Percentiles rank a stretch among this genome's conserved stretches.
Evolutionary conservation across 2,329 filamentous ascomycete genomes (phyloP).

Genomic region (Xylariaceae sp.): DNA sequence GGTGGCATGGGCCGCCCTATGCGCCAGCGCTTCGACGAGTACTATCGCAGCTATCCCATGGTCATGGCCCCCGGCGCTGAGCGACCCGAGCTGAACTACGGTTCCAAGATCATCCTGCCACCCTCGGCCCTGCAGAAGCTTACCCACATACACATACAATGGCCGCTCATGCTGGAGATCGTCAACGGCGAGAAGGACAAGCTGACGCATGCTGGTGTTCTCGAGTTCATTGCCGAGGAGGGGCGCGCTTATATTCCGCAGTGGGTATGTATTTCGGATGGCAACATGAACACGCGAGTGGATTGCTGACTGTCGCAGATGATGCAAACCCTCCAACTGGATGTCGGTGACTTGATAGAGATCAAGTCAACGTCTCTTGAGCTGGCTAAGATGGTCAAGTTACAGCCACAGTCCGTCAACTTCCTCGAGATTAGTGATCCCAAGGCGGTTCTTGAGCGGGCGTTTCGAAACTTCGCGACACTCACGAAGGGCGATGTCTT

Average conservation of each 20-base stretch:
- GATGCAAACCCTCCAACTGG: conserved; percentile 86
- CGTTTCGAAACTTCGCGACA: conserved; percentile 92
- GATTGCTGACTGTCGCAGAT: conserved; percentile 51
- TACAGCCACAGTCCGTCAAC: conserved; percentile 87
- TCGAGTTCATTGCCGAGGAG: conserved; percentile 97
- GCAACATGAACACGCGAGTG: neutral
- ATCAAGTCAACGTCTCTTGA: conserved; percentile 92
- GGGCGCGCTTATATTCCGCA: conserved; percentile 93
- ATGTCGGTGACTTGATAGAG: conserved; percentile 91
- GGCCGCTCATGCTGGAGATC: conserved; percentile 95
- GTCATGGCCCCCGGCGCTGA: conserved; percentile 91
- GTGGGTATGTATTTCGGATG: conserved; percentile 59
- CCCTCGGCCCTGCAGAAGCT: conserved; percentile 95
- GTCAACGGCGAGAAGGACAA: conserved; percentile 78
- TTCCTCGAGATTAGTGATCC: conserved; percentile 98
- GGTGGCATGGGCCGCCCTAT: conserved; percentile 39
- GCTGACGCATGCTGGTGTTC: conserved; percentile 87
- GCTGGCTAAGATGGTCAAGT: conserved; percentile 87
- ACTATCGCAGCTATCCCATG: conserved; percentile 95
- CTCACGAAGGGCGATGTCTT: conserved; percentile 92
- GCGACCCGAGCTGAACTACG: conserved; percentile 85
- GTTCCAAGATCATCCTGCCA: conserved; percentile 97
- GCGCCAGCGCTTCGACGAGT: conserved; percentile 88
- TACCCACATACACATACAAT: conserved; percentile 91
- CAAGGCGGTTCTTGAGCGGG: conserved; percentile 93